A percentile compares a stretch with the other conserved stretches of the same genome.
phyloP scores from a whole-genome alignment of 1,139 yeast genomes.

The Candida sp. region DNA sequence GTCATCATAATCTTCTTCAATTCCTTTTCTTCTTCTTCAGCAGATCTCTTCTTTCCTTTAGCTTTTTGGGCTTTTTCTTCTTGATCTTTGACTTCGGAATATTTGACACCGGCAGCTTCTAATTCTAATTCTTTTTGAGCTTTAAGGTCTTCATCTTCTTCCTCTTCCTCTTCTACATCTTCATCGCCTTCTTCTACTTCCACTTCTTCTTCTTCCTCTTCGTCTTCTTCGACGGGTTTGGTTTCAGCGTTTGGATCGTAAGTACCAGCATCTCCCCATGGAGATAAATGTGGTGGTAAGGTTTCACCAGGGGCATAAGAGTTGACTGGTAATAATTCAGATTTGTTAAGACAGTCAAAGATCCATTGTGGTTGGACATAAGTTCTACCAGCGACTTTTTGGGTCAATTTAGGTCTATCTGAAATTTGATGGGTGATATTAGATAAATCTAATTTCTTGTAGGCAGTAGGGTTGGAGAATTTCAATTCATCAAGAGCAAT shows the following conservation, averaged over 20 bases:
- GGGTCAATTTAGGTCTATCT: slow-evolving; percentile 81
- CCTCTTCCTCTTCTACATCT: slow-evolving; percentile 47
- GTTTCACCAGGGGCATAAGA: slow-evolving; percentile 92
- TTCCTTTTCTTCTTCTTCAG: slow-evolving; percentile 78
- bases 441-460: slow-evolving; percentile 53
- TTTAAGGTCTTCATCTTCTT: slow-evolving; percentile 49
- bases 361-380: slow-evolving; percentile 98
- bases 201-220: slow-evolving; percentile 36
- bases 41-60: slow-evolving; percentile 30
- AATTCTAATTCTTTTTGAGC: slow-evolving; percentile 85
- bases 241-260: slow-evolving; percentile 73
- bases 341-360: slow-evolving; percentile 85
- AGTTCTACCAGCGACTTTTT: slow-evolving; percentile 86
- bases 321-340: slow-evolving; percentile 69
- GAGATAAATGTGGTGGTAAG: slow-evolving; percentile 94
- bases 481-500: slow-evolving; percentile 77
- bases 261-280: slow-evolving; percentile 97
- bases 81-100: slow-evolving; percentile 46
- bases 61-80: slow-evolving; percentile 23
- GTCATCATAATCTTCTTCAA: slow-evolving; percentile 96
- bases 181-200: slow-evolving; percentile 52
- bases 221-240: slow-evolving; percentile 22
- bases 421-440: slow-evolving; percentile 89
- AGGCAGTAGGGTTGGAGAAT: slow-evolving; percentile 36
- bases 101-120: slow-evolving; percentile 86